phyloP scores from a whole-genome alignment of 257 asterid genomes.

The Capsicum rhomboideum region DNA sequence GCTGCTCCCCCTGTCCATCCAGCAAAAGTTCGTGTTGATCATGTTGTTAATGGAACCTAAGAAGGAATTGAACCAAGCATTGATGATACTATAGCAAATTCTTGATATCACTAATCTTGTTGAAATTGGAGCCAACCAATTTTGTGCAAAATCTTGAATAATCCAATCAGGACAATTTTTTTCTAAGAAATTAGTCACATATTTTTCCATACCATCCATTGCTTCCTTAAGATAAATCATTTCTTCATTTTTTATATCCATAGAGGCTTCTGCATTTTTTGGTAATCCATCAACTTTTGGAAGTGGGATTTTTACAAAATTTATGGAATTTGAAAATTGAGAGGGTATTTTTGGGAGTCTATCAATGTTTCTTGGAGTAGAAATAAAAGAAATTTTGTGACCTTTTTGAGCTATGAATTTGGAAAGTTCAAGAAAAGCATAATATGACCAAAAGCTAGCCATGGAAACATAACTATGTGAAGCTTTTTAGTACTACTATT shows the following conservation, averaged over 20 bases:
- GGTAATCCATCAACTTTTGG: conserved; percentile 20
- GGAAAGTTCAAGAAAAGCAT: conserved; percentile 42
- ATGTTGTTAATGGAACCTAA: conserved; percentile 1
- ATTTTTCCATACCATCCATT: conserved; percentile 16
- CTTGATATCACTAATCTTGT: neutral
- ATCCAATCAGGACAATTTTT: conserved; percentile 24
- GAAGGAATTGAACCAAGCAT: neutral
- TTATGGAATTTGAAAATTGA: conserved; percentile 16
- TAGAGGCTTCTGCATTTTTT: conserved; percentile 21
- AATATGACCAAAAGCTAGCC: conserved; percentile 75
- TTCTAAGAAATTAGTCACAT: conserved; percentile 10
- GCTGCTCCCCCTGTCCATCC: no score
- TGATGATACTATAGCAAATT: conserved; percentile 2
- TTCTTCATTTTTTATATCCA: conserved; percentile 10
- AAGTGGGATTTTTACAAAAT: conserved; percentile 29
- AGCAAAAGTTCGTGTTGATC: neutral
- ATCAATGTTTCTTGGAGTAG: conserved; percentile 49
- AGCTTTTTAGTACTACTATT: conserved; percentile 45
- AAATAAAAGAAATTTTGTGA: conserved; percentile 39
- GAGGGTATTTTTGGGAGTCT: conserved; percentile 48
- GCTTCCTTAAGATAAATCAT: conserved; percentile 30
- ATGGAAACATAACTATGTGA: conserved; percentile 54
- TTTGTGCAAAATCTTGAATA: conserved; percentile 15
- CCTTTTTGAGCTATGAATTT: conserved; percentile 43
- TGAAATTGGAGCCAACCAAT: conserved; percentile 24